These are phyloP conservation scores for Panellus pusillus DNA, from an alignment of 768 basidiomycete species.

Conservation along the genomic window DNA sequence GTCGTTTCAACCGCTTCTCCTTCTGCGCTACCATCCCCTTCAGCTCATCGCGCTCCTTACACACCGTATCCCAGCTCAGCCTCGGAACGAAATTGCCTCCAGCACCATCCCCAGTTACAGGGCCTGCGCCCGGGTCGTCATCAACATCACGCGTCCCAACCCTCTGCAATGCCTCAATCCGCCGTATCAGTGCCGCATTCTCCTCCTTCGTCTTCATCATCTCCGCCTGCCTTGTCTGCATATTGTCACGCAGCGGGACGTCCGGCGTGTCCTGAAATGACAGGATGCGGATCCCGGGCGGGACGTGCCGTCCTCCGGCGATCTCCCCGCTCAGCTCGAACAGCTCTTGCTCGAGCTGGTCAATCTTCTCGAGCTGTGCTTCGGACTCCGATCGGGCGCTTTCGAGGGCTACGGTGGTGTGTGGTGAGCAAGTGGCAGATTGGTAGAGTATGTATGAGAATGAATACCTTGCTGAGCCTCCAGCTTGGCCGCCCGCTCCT, in stretches of 20 bases:
- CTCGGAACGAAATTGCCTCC: conserved; percentile 62
- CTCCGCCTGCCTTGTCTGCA: conserved; percentile 58
- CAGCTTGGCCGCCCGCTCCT: conserved; percentile 37
- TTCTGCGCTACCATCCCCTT: conserved; percentile 68
- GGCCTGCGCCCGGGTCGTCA: background rate
- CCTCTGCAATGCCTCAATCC: conserved; percentile 62
- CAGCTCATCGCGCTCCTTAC: conserved; percentile 68
- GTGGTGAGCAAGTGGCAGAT: background rate
- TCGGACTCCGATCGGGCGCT: conserved; percentile 36
- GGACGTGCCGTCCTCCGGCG: conserved; percentile 72
- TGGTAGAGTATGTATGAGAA: background rate
- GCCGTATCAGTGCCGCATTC: conserved; percentile 76
- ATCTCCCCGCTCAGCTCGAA: conserved; percentile 79
- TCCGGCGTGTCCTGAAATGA: conserved; percentile 78
- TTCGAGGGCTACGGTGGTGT: conserved; percentile 41
- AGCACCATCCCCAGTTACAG: too few relatives aligned
- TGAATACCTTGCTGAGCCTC: conserved; percentile 42
- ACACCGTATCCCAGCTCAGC: conserved; percentile 75
- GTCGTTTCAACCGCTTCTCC: conserved; percentile 74
- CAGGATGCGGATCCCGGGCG: conserved; percentile 69
- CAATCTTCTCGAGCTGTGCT: conserved; percentile 53
- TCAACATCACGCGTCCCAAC: conserved; percentile 26
- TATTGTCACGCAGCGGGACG: conserved; percentile 67
- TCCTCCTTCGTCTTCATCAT: conserved; percentile 78
- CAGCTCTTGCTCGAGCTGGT: conserved; percentile 73